These are phyloP conservation scores for Globisporangium cylindrosporum DNA, from an alignment of 352 stramenopile genomes.

Conservation along the genomic window DNA sequence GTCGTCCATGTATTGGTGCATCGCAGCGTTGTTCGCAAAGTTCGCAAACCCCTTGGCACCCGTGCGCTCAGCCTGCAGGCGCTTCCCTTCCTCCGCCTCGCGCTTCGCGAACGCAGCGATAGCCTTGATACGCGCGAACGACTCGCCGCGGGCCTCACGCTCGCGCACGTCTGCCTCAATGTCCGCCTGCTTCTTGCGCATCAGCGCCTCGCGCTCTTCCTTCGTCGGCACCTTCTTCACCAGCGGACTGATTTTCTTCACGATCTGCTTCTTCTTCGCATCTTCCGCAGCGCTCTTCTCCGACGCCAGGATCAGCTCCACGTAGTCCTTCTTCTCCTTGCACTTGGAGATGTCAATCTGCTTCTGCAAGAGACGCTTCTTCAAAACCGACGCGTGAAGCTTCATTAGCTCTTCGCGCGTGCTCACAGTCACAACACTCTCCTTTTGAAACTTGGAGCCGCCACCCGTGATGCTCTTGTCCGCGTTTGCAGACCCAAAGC, in stretches of 20 bases:
- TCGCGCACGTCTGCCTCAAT: slow-evolving; percentile 78
- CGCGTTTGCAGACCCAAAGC: slow-evolving; percentile 82
- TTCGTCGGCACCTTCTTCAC: slow-evolving; percentile 57
- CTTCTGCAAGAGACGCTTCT: slow-evolving; percentile 74
- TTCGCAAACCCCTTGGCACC: slow-evolving; percentile 82
- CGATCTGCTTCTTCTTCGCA: slow-evolving; percentile 54
- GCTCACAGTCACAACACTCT: slow-evolving; percentile 33
- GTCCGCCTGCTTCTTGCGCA: slow-evolving; percentile 76
- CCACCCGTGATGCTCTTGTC: slow-evolving; percentile 83
- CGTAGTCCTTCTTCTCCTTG: slow-evolving; percentile 82
- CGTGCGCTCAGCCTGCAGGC: slow-evolving; percentile 62
- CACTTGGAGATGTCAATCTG: slow-evolving; percentile 60
- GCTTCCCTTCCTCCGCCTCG: slow-evolving; percentile 69
- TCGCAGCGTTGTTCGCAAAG: slow-evolving; percentile 85
- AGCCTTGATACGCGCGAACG: slow-evolving; percentile 83
- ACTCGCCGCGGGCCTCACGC: slow-evolving; percentile 78
- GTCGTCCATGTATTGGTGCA: slow-evolving; percentile 90
- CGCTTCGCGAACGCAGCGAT: slow-evolving; percentile 85
- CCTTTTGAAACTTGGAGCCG: slow-evolving; percentile 75
- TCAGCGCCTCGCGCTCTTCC: slow-evolving; percentile 84
- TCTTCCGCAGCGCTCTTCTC: slow-evolving; percentile 60
- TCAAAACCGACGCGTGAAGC: slow-evolving; percentile 80
- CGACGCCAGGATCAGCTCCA: slow-evolving; percentile 66
- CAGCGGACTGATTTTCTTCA: slow-evolving; percentile 51
- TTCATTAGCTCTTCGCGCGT: slow-evolving; percentile 82